Conservation (phyloP, 176 grass and related monocot species). For the Musa itinerans region DNA sequence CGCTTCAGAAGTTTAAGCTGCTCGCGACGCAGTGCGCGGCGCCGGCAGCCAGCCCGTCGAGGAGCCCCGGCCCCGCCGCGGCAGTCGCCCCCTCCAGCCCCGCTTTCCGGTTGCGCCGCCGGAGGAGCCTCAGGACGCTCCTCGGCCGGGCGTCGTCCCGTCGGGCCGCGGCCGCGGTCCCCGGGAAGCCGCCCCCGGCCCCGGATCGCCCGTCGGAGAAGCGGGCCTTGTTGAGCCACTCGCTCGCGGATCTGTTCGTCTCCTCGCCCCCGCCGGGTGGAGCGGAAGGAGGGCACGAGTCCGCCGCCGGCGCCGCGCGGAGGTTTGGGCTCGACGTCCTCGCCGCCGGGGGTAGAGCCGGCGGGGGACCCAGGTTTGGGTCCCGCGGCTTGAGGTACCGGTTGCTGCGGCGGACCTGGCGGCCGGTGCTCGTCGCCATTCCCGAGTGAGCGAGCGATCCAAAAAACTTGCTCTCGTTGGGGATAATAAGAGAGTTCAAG, state of each 20-base stretch:
- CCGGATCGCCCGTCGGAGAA: slow-evolving; percentile 18
- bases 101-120: slow-evolving; percentile 16
- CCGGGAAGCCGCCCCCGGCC: slow-evolving; percentile 8
- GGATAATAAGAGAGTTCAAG: neutral
- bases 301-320: neutral
- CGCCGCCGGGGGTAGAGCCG: neutral
- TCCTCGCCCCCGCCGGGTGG: slow-evolving; percentile 36
- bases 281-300: neutral
- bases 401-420: slow-evolving; percentile 57
- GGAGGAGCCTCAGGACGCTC: neutral
- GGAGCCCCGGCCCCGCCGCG: slow-evolving; percentile 26
- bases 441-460: slow-evolving; percentile 41
- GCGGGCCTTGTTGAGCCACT: slow-evolving; percentile 23
- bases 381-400: slow-evolving; percentile 49
- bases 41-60: slow-evolving; percentile 39
- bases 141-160: slow-evolving; percentile 1
- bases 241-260: slow-evolving; percentile 65
- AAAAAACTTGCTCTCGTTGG: neutral
- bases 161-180: slow-evolving; percentile 16
- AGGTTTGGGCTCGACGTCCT: slow-evolving; percentile 20
- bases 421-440: slow-evolving; percentile 73
- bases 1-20: slow-evolving; percentile 63
- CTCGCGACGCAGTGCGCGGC: slow-evolving; percentile 54
- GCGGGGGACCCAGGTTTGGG: slow-evolving; percentile 31
- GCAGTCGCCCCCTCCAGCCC: slow-evolving; percentile 21